Conservation (phyloP, 257 asterid species). For the Solanum clarkiae region DNA sequence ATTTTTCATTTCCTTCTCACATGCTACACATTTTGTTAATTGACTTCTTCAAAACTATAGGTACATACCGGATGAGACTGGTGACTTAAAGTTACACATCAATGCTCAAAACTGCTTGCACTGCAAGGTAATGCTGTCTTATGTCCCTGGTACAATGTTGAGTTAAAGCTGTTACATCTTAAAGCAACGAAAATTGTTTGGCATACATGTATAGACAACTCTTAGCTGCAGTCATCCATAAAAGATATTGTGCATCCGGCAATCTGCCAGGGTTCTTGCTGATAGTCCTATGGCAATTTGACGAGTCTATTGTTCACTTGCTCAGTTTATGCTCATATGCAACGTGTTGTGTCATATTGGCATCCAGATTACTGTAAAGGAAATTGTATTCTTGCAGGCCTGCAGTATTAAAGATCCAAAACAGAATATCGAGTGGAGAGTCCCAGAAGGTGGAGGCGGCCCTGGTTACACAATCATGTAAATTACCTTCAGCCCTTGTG, state of each 20-base stretch:
- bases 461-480: conserved; percentile 90
- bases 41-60: conserved; percentile 19
- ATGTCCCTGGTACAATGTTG: background rate
- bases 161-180: background rate
- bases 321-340: background rate
- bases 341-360: background rate
- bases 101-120: conserved; percentile 95
- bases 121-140: conserved; percentile 66
- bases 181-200: background rate
- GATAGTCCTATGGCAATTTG: background rate
- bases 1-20: background rate
- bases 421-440: conserved; percentile 89
- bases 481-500: background rate
- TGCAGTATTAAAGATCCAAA: conserved; percentile 91
- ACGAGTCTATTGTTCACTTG: background rate
- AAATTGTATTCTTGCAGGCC: conserved; percentile 37
- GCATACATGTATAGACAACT: background rate
- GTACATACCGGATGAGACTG: conserved; percentile 56
- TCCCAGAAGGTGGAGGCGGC: conserved; percentile 98
- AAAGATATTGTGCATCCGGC: background rate
- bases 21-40: background rate
- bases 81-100: conserved; percentile 66
- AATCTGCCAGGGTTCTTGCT: background rate
- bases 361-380: background rate
- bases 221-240: background rate